Evolutionary conservation across 768 basidiomycete genomes (phyloP).

Genomic region (Melanogaster broomeanus): DNA sequence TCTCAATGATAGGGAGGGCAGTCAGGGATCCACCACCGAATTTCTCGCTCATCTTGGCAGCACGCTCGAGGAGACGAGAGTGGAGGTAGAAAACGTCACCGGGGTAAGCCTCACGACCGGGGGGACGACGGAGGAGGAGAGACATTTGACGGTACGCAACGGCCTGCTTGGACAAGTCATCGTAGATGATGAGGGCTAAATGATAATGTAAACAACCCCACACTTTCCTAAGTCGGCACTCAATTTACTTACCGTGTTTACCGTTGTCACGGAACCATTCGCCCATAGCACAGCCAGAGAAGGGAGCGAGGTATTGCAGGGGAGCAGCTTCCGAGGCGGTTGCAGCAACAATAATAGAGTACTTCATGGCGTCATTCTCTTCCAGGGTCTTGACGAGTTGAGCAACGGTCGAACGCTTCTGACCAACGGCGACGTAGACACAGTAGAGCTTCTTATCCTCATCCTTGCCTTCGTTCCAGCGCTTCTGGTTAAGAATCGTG

Average conservation of each 20-base stretch:
- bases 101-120: slow-evolving; percentile 99
- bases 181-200: slow-evolving; percentile 94
- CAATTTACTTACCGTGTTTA: slow-evolving; percentile 80
- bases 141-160: slow-evolving; percentile 99
- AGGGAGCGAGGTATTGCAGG: slow-evolving; percentile 98
- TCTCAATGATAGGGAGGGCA: slow-evolving; percentile 99
- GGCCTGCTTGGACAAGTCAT: slow-evolving; percentile 99
- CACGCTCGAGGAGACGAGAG: slow-evolving; percentile 99
- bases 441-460: slow-evolving; percentile 99
- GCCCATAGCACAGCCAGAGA: slow-evolving; percentile 99
- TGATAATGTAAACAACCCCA: slow-evolving; percentile 14
- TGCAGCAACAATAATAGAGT: slow-evolving; percentile 98
- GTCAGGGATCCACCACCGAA: slow-evolving; percentile 99
- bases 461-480: slow-evolving; percentile 98
- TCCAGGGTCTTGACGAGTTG: slow-evolving; percentile 99
- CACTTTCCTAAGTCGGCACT: background rate
- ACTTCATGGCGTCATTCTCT: slow-evolving; percentile 99
- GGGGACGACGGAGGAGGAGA: slow-evolving; percentile 98
- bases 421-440: slow-evolving; percentile 98
- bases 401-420: slow-evolving; percentile 99
- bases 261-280: slow-evolving; percentile 99
- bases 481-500: slow-evolving; percentile 99
- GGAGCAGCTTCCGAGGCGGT: slow-evolving; percentile 99
- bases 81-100: slow-evolving; percentile 99
- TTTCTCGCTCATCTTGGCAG: slow-evolving; percentile 99